These are phyloP conservation scores for Beverwykella pulmonaria DNA, from an alignment of 495 filamentous ascomycete genomes.

Conservation along the genomic window DNA sequence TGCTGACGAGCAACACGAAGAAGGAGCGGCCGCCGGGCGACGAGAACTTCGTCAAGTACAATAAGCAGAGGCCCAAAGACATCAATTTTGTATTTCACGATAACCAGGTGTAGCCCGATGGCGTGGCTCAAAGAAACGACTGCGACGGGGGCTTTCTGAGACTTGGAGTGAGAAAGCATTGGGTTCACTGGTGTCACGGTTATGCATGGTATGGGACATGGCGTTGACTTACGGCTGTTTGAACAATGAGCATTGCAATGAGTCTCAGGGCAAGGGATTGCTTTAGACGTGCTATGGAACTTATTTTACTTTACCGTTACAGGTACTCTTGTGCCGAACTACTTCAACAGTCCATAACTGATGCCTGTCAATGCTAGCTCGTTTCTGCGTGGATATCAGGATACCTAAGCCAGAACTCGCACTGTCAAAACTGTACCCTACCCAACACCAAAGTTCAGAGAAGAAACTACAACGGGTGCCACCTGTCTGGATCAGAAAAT, in stretches of 20 bases:
- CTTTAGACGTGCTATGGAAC: neutral
- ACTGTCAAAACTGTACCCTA: no score
- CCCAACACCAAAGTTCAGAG: no score
- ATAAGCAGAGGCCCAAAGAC: constrained; percentile 75
- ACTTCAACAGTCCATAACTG: no score
- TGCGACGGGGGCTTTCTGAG: no score
- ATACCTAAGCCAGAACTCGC: no score
- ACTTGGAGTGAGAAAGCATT: no score
- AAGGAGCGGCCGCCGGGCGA: constrained; percentile 82
- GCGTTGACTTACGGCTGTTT: neutral
- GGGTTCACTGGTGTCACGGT: neutral
- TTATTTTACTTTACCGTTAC: neutral
- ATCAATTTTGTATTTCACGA: constrained; percentile 68
- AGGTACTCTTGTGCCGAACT: no score
- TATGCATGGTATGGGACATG: neutral
- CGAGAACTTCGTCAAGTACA: constrained; percentile 78
- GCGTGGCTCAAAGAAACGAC: no score
- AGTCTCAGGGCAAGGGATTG: neutral
- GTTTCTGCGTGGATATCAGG: no score
- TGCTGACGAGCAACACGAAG: constrained; percentile 92
- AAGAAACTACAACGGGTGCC: no score
- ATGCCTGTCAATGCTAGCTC: no score
- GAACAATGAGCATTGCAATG: neutral
- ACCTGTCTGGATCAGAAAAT: no score
- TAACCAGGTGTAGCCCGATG: constrained; percentile 19